phyloP scores from a whole-genome alignment of 2,329 filamentous ascomycete species.

The Microsporum audouinii region DNA sequence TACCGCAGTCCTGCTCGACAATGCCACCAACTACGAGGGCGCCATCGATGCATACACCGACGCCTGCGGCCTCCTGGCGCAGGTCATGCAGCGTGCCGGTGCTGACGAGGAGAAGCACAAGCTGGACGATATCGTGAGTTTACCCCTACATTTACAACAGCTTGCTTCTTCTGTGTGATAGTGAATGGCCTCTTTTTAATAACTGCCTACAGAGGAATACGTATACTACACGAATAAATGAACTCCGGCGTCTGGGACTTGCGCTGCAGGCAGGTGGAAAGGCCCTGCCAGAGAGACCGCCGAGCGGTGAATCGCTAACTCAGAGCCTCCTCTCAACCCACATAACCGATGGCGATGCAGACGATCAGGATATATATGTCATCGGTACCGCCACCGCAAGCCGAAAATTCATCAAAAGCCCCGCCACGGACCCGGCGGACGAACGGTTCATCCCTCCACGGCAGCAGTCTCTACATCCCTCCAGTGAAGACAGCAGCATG shows the following conservation, averaged over 20 bases:
- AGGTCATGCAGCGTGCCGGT: conserved; percentile 76
- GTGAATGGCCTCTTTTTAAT: not conserved
- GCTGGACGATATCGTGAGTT: conserved; percentile 79
- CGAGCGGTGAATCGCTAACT: conserved; percentile 48
- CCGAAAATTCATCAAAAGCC: conserved; percentile 38
- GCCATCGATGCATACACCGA: conserved; percentile 84
- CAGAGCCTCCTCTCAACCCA: conserved; percentile 8
- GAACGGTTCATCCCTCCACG: conserved; percentile 24
- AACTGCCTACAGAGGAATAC: conserved; percentile 56
- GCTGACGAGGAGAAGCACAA: conserved; percentile 75
- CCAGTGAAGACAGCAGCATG: conserved; percentile 7
- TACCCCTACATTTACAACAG: not conserved
- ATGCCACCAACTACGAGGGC: conserved; percentile 86
- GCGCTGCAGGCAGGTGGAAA: conserved; percentile 50
- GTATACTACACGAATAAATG: conserved; percentile 79
- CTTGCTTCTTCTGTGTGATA: not conserved
- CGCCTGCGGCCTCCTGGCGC: conserved; percentile 74
- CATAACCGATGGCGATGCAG: conserved; percentile 19
- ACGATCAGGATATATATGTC: conserved; percentile 29
- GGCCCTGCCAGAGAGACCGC: conserved; percentile 59
- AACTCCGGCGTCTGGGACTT: conserved; percentile 60
- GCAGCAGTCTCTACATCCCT: conserved; percentile 30
- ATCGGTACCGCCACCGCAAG: conserved; percentile 45
- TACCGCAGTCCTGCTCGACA: conserved; percentile 87
- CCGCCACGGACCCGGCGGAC: conserved; percentile 18